Evolutionary conservation across 2,329 filamentous ascomycete genomes (phyloP), one percentile per base, ranked within the genome.

Genomic region (Pseudocercospora macadamiae): DNA sequence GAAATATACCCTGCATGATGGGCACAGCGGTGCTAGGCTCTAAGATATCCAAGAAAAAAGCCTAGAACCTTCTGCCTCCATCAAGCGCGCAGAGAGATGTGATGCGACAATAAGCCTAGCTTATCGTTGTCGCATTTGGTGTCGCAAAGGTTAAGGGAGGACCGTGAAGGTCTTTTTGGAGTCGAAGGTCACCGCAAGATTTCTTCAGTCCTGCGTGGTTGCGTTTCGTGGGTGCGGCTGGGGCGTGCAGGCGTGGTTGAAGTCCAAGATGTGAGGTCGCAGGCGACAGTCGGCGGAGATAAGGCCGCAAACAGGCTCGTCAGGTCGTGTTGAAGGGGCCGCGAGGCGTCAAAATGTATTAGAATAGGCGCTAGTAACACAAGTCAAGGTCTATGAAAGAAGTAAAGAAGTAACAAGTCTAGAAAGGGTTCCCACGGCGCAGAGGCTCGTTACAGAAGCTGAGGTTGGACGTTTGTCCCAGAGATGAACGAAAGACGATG

Each of bases 1-100:
- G 78, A 68, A 81, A 81, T 68, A 80, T 79, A 71, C 76, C 79
- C 71, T 80, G 78, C 79, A 81, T 81, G 68, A 68, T 73, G 71
- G 65, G 61, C 58, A 59, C 44, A 47, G n/a, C n/a, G n/a, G 21
- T 44, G 52, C 52, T 39, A 56, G 61, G 59, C 55, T 63, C 64
- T 60, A 64, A 52, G 45, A 56, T 61, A 52, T 55, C 54, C 37
- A 36, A 47, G 26, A 48, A 23, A 57, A 63, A 44, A 66, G 67
- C 56, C 56, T 64, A 34, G 32, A 58, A 45, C 36, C 49, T 51
- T 55, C 54, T 59, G 52, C 30, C 62, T 64, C 64, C 67, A 73
- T 74, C 49, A 48, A 71, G 44, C 51, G 54, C 53, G 37, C 39
- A 57, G 54, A 51, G 26, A 57, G 61, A 18, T 42, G 54, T 58